These are phyloP conservation scores for Claviceps paspali DNA, from an alignment of 2,329 filamentous ascomycete genomes.

Conservation along the genomic window DNA sequence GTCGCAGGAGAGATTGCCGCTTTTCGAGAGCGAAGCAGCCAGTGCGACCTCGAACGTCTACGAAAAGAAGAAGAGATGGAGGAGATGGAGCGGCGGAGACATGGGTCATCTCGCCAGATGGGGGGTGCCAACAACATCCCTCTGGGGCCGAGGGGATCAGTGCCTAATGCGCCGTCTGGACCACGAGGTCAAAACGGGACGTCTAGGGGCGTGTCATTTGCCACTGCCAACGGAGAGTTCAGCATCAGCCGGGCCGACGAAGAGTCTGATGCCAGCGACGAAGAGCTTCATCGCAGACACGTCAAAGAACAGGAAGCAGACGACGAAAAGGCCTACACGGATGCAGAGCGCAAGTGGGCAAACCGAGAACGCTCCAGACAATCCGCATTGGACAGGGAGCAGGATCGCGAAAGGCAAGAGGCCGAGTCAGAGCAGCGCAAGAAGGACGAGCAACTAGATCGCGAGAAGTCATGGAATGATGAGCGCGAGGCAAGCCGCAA, in stretches of 20 bases:
- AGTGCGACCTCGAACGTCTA: constrained; percentile 75
- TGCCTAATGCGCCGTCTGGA: constrained; percentile 60
- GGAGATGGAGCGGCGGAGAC: constrained; percentile 63
- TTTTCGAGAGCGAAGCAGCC: constrained; percentile 82
- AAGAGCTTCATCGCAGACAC: constrained; percentile 63
- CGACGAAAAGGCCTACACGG: constrained; percentile 63
- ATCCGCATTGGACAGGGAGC: constrained; percentile 73
- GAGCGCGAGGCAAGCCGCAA: constrained; percentile 64
- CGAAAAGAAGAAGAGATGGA: constrained; percentile 87
- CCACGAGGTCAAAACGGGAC: constrained; percentile 50
- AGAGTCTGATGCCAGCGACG: constrained; percentile 74
- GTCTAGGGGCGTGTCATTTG: constrained; percentile 49
- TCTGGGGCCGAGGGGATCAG: constrained; percentile 23
- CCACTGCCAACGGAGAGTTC: constrained; percentile 70
- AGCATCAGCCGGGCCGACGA: constrained; percentile 60
- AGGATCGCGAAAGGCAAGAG: constrained; percentile 64
- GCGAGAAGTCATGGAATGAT: constrained; percentile 67
- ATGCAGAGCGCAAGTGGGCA: constrained; percentile 79
- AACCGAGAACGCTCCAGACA: constrained; percentile 76
- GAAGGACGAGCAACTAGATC: constrained; percentile 52
- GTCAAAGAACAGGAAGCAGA: constrained; percentile 58
- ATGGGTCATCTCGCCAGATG: constrained; percentile 46
- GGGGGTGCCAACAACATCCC: constrained; percentile 43
- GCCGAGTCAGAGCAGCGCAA: constrained; percentile 48
- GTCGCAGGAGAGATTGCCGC: constrained; percentile 88